Evolutionary conservation across 352 stramenopile genomes (phyloP).

Genomic region (Phytophthora lateralis): DNA sequence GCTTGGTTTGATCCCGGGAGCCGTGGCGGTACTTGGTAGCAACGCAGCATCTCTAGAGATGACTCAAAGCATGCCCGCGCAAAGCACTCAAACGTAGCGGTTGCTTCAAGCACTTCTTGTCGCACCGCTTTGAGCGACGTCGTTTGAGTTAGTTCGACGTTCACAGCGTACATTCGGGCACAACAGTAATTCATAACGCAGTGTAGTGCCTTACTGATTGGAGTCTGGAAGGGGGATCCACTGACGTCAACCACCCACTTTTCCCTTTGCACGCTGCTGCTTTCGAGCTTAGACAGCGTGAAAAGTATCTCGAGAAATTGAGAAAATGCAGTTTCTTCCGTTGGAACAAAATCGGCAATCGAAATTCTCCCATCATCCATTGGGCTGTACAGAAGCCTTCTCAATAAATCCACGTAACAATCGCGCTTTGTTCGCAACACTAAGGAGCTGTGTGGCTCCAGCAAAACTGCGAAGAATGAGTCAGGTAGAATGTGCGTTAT

Average conservation of each 20-base stretch:
- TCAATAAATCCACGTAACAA: slow-evolving; percentile 41
- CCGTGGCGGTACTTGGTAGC: background rate
- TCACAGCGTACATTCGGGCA: slow-evolving; percentile 41
- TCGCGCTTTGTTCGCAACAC: slow-evolving; percentile 32
- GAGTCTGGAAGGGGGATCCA: slow-evolving; percentile 33
- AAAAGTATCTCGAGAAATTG: slow-evolving; percentile 43
- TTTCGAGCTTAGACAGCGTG: slow-evolving; percentile 41
- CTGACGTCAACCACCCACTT: slow-evolving; percentile 12
- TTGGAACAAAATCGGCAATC: slow-evolving; percentile 46
- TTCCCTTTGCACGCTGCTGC: slow-evolving; percentile 12
- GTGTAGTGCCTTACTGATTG: slow-evolving; percentile 49
- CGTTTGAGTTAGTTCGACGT: slow-evolving; percentile 26
- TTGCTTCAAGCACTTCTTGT: slow-evolving; percentile 26
- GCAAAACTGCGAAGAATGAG: slow-evolving; percentile 29
- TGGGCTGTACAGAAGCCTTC: slow-evolving; percentile 35
- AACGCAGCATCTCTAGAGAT: slow-evolving; percentile 35
- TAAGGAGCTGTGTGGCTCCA: slow-evolving; percentile 11
- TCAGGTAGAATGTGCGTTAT: slow-evolving; percentile 2
- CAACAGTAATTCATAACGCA: slow-evolving; percentile 56
- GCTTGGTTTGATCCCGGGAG: background rate
- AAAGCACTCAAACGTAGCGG: slow-evolving; percentile 50
- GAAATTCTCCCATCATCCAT: slow-evolving; percentile 44
- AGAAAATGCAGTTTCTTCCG: slow-evolving; percentile 30
- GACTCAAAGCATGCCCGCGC: slow-evolving; percentile 43
- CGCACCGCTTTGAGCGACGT: slow-evolving; percentile 20